Base-by-base conservation (phyloP, 2,329 filamentous ascomycete species). In the Aspergillus quadricinctus region DNA sequence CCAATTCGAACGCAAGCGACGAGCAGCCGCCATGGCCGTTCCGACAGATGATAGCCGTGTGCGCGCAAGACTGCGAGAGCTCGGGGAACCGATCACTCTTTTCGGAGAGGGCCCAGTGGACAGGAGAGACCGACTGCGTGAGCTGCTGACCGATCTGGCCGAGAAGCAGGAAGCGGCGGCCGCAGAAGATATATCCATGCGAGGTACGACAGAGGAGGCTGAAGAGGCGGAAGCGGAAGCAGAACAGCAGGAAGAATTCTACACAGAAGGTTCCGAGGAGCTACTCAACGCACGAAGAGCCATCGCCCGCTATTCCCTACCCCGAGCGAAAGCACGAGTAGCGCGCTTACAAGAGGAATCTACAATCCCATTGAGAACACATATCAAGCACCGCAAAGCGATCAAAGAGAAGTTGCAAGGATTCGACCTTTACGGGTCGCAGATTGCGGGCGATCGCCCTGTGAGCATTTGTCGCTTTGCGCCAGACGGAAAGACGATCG, bases 1-100 rank as follows among this genome's bases (percentile, higher is more conserved):
- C 35, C 92, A 97, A 71, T 94, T 99, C 74, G 89, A 92, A 67
- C 89, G 93, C 59, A 97, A 96, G 75, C 86, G 92, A 68, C 84
- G 91, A 68, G 92, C 92, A 10, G 92, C 92, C 19, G 88, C 89
- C 10, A 90, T 97, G 65, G 88, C 89, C 11, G 94, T 99, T 3
- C 94, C 93, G 0, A 99, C 95, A 54, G 92, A 97, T 72, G 94
- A 99, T 78, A 87, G 83, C 59, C 86, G 89, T 66, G 92, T 99
- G 49, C 89, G 92, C 58, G 81, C 86, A 40, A 86, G 85, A 63
- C 82, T 97, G 57, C 86, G 94, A 62, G 88, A 94, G 67, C 81
- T 96, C 61, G 91, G 90, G n/a, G 89, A 99, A 70, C 94, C 94
- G 10, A 86, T 97, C 54, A 99, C 93, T 0, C 81, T 97, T 0